Evolutionary conservation across 495 filamentous ascomycete genomes (phyloP).

Genomic region (Talaromyces nanjingensis): DNA sequence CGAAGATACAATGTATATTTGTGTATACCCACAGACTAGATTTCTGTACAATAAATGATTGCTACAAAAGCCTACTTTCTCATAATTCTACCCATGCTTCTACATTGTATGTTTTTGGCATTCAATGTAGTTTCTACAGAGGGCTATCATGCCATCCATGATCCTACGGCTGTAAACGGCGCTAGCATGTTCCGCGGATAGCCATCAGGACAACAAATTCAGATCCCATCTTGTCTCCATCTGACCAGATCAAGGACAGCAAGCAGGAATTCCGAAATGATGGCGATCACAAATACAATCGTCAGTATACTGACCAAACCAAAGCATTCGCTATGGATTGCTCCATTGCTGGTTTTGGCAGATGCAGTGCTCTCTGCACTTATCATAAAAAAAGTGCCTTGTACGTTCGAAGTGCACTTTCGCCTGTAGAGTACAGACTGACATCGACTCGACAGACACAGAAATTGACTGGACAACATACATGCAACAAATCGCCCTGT

Average conservation of each 20-base stretch:
- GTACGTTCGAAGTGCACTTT: constrained; percentile 41
- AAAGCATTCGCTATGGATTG: constrained; percentile 55
- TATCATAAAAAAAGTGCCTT: constrained; percentile 81
- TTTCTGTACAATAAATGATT: constrained; percentile 4
- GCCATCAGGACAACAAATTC: neutral
- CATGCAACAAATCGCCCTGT: constrained; percentile 85
- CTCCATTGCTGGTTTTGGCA: constrained; percentile 59
- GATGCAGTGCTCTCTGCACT: constrained; percentile 68
- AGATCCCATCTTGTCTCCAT: neutral
- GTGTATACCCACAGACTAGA: neutral
- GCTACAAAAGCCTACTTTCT: neutral
- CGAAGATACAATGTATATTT: constrained; percentile 4
- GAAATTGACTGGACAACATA: constrained; percentile 98
- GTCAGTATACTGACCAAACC: constrained; percentile 31
- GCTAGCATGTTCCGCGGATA: neutral
- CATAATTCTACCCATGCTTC: neutral
- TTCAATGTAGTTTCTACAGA: neutral
- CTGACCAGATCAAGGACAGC: neutral
- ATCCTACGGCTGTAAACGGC: neutral
- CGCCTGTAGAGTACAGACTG: neutral
- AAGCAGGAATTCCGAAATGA: neutral
- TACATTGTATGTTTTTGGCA: too few relatives aligned
- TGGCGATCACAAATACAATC: neutral
- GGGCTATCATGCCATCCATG: neutral
- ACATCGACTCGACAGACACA: constrained; percentile 56